Evolutionary conservation across 1,284 basidiomycete species (phyloP).

Genomic region (Cutaneotrichosporon sp.): DNA sequence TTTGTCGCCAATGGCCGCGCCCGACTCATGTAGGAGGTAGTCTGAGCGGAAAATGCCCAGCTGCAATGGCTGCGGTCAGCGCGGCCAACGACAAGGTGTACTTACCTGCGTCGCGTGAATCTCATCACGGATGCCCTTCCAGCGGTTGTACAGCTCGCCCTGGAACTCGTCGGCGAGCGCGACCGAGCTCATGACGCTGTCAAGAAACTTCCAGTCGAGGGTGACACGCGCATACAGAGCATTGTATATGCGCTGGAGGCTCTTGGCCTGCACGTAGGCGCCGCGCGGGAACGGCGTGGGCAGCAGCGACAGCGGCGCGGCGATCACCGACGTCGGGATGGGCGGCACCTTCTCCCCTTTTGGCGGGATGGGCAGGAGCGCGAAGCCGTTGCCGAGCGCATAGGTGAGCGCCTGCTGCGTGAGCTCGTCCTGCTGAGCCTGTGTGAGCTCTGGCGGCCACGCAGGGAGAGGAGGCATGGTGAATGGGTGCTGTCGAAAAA

Average conservation of each 20-base stretch:
- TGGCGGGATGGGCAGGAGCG: slow-evolving; percentile 63
- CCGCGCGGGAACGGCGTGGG: slow-evolving; percentile 78
- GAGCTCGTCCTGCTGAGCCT: slow-evolving; percentile 57
- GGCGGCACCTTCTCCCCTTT: slow-evolving; percentile 17
- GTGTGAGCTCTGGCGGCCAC: slow-evolving; percentile 70
- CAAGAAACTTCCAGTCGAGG: slow-evolving; percentile 71
- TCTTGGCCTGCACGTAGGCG: slow-evolving; percentile 63
- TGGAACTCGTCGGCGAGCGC: slow-evolving; percentile 83
- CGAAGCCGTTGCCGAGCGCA: slow-evolving; percentile 75
- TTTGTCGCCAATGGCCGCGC: slow-evolving; percentile 12
- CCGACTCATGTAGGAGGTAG: slow-evolving; percentile 72
- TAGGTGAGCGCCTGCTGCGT: slow-evolving; percentile 69
- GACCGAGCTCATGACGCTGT: slow-evolving; percentile 77
- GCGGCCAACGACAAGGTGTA: neutral
- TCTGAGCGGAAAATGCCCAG: slow-evolving; percentile 94
- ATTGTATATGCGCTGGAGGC: slow-evolving; percentile 75
- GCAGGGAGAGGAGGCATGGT: slow-evolving; percentile 34
- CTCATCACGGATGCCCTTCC: slow-evolving; percentile 67
- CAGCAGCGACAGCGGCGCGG: slow-evolving; percentile 81
- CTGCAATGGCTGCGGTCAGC: slow-evolving; percentile 60
- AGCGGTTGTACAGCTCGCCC: slow-evolving; percentile 75
- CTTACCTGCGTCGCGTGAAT: slow-evolving; percentile 43
- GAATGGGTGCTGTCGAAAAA: neutral
- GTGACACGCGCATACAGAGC: slow-evolving; percentile 78
- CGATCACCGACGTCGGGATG: slow-evolving; percentile 67